Evolutionary conservation across 345 rosid genomes (phyloP), one percentile per base, ranked within the genome.

Genomic region (Camelina neglecta): DNA sequence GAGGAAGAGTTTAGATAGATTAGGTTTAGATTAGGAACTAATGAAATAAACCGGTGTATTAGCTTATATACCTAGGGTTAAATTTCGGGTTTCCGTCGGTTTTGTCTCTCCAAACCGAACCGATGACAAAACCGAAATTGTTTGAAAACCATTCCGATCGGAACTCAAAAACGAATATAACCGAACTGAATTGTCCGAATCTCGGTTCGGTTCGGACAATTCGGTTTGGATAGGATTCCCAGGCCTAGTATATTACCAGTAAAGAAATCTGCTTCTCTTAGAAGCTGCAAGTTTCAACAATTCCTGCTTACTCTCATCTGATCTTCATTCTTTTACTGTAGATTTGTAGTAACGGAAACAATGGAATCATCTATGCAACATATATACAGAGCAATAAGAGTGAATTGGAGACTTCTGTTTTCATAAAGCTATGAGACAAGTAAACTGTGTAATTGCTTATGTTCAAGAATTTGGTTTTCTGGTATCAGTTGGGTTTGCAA

Each of bases 391-490:
- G 20, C 42, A 76, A 45, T 13, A 64, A 13, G 0, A 13, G 42
- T 16, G 45, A 45, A 16, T 8, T 18, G 51, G 33, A 61, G 33
- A 61, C 21, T 62, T 45, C 38, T 51, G 48, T 13, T 8, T 16
- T 50, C 42, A 21, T 15, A 2, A 54, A 42, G 56, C 36, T 60
- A 13, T 38, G 35, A 12, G 24, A 62, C 41, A 6, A 56, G 59
- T 33, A 41, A 60, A 65, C 42, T 45, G 61, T 48, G 31, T 44
- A 72, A 65, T 35, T 63, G 16, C 42, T 76, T 45, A 70, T n/a
- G 36, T 11, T 74, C 80, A 7, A 53, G 48, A 39, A 59, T 58
- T 73, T 84, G 75, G 83, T 67, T 79, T 75, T 49, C 79, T 42
- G 51, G 63, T 12, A 63, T 71, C 75, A 11, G 73, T 62, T 48